A percentile compares a stretch with the other conserved stretches of the same genome.
These are phyloP conservation scores for Tilletia caries DNA, from an alignment of 1,284 basidiomycete species.

Conservation along the genomic window DNA sequence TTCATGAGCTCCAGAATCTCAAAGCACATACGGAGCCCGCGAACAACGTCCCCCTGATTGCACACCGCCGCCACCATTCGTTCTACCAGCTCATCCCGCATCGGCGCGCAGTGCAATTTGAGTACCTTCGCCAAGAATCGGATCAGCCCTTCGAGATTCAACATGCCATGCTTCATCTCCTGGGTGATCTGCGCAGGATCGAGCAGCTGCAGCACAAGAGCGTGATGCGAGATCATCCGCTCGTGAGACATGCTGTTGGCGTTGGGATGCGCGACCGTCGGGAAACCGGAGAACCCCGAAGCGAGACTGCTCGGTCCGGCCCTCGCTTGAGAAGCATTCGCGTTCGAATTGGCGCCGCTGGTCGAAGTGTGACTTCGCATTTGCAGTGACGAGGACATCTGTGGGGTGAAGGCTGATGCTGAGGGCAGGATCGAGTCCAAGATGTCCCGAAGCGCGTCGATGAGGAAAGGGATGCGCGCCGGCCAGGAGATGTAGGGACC, in stretches of 20 bases:
- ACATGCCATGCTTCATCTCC: slow-evolving; percentile 72
- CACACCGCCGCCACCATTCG: slow-evolving; percentile 64
- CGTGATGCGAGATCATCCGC: slow-evolving; percentile 28
- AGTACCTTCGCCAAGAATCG: slow-evolving; percentile 73
- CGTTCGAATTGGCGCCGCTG: neutral
- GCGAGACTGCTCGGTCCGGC: neutral
- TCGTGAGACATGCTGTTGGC: neutral
- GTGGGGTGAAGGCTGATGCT: slow-evolving; percentile 45
- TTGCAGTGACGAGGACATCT: neutral
- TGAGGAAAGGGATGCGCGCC: slow-evolving; percentile 70
- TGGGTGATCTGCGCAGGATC: slow-evolving; percentile 68
- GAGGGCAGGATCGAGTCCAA: slow-evolving; percentile 72
- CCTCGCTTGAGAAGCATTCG: neutral
- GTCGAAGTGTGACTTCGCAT: neutral
- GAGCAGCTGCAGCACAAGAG: slow-evolving; percentile 56
- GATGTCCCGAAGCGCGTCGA: slow-evolving; percentile 75
- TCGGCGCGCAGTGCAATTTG: slow-evolving; percentile 87
- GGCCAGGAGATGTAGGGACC: slow-evolving; percentile 55
- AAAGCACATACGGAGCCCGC: slow-evolving; percentile 76
- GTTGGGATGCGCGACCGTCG: neutral
- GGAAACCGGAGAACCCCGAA: neutral
- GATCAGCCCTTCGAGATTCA: slow-evolving; percentile 78
- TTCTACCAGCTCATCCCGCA: slow-evolving; percentile 79
- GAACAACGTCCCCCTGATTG: slow-evolving; percentile 60
- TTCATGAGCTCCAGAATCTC: slow-evolving; percentile 93